A percentile compares a stretch with the other conserved stretches of the same genome.
Evolutionary conservation across 805 yeast genomes (phyloP).

Genomic region (Saturnispora gosingensis): DNA sequence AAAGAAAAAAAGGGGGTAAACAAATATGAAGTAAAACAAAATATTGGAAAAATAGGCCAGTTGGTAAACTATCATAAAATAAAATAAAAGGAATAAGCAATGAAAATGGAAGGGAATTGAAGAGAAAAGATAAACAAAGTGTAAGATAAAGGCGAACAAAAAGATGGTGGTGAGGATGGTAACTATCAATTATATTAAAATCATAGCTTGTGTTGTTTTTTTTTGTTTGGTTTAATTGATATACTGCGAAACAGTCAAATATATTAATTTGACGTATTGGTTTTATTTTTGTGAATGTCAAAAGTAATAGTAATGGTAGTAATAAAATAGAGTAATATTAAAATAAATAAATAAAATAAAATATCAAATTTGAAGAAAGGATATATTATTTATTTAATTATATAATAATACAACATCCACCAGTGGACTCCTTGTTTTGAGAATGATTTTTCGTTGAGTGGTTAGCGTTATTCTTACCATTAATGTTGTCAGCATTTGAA

Average conservation of each 20-base stretch:
- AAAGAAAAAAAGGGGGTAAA: not conserved
- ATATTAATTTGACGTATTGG: not conserved
- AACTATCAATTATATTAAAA: too few relatives aligned
- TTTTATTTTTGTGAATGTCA: too few relatives aligned
- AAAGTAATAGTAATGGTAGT: not conserved
- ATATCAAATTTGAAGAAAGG: not conserved
- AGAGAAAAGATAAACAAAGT: not conserved
- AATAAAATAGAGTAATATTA: not conserved
- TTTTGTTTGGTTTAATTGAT: not conserved
- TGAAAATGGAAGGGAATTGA: not conserved
- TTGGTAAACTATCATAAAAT: not conserved
- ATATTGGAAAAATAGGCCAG: not conserved
- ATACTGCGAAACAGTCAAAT: not conserved
- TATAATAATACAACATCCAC: constrained; percentile 30
- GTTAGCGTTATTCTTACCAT: not conserved
- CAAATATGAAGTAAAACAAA: not conserved
- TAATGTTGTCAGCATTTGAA: not conserved
- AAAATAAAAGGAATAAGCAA: not conserved
- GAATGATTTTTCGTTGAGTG: constrained; percentile 5
- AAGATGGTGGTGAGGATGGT: not conserved
- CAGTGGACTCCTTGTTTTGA: constrained; percentile 15
- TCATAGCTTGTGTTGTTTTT: not conserved
- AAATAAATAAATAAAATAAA: not conserved
- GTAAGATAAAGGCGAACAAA: not conserved
- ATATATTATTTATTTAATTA: constrained; percentile 9